A percentile compares a stretch with the other conserved stretches of the same genome.
phyloP scores from a whole-genome alignment of 2,329 filamentous ascomycete genomes.

The Annulohypoxylon truncatum region DNA sequence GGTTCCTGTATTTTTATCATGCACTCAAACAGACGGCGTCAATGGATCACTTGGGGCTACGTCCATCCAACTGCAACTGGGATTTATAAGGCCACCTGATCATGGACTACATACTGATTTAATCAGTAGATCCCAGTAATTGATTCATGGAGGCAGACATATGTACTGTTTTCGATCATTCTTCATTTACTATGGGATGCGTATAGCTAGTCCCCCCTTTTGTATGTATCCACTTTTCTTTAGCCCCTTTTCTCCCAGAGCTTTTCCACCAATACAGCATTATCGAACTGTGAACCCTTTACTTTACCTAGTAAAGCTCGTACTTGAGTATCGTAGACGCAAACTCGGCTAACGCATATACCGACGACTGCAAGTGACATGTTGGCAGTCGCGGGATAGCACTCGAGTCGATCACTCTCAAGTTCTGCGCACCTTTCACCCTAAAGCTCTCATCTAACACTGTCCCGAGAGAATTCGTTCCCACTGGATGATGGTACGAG shows the following conservation, averaged over 20 bases:
- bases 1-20: background rate
- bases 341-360: constrained; percentile 37
- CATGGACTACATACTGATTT: too few relatives aligned
- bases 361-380: constrained; percentile 35
- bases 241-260: background rate
- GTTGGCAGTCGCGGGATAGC: constrained; percentile 33
- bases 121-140: too few relatives aligned
- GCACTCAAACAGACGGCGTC: background rate
- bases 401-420: constrained; percentile 40
- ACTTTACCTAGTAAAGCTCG: constrained; percentile 4
- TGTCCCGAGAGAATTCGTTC: constrained; percentile 35
- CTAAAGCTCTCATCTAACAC: constrained; percentile 35
- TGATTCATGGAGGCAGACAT: too few relatives aligned
- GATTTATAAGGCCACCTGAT: too few relatives aligned
- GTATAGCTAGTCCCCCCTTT: too few relatives aligned
- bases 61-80: too few relatives aligned
- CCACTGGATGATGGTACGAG: constrained; percentile 40
- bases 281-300: too few relatives aligned
- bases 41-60: background rate
- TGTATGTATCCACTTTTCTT: background rate
- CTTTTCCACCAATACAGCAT: too few relatives aligned
- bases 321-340: constrained; percentile 29
- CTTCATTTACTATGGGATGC: too few relatives aligned
- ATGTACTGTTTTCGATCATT: too few relatives aligned
- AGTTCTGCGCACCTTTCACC: constrained; percentile 35